phyloP scores from a whole-genome alignment of 768 basidiomycete species.

The Hygrophorus russula region DNA sequence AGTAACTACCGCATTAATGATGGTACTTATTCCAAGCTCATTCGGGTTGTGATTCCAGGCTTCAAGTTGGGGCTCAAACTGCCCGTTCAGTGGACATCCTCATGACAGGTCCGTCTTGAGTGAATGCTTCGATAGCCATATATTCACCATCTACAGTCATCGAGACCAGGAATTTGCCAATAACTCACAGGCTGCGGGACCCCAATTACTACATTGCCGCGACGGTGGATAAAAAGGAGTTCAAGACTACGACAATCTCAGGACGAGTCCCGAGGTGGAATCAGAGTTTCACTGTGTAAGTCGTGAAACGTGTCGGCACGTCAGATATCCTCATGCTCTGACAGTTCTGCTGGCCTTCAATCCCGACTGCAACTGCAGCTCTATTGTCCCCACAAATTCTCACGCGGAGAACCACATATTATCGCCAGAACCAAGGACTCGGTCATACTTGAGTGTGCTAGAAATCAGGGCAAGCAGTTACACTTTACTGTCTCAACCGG shows the following conservation, averaged over 20 bases:
- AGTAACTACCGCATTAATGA: too few relatives aligned
- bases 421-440: neutral
- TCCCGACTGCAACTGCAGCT: neutral
- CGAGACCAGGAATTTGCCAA: neutral
- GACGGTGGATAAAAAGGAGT: neutral
- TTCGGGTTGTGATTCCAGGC: too few relatives aligned
- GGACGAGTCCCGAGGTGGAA: neutral
- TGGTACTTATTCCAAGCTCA: too few relatives aligned
- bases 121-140: neutral
- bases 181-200: neutral
- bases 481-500: too few relatives aligned
- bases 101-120: neutral
- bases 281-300: neutral
- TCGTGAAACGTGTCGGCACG: neutral
- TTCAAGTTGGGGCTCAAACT: too few relatives aligned
- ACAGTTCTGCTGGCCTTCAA: neutral
- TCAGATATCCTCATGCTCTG: neutral
- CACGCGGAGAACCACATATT: neutral
- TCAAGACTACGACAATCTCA: neutral
- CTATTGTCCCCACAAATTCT: neutral
- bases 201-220: neutral
- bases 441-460: neutral
- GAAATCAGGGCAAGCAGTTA: neutral
- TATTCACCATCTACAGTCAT: neutral
- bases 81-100: conserved; percentile 1